Evolutionary conservation across 768 basidiomycete species (phyloP).

Genomic region (Suillus placidus): DNA sequence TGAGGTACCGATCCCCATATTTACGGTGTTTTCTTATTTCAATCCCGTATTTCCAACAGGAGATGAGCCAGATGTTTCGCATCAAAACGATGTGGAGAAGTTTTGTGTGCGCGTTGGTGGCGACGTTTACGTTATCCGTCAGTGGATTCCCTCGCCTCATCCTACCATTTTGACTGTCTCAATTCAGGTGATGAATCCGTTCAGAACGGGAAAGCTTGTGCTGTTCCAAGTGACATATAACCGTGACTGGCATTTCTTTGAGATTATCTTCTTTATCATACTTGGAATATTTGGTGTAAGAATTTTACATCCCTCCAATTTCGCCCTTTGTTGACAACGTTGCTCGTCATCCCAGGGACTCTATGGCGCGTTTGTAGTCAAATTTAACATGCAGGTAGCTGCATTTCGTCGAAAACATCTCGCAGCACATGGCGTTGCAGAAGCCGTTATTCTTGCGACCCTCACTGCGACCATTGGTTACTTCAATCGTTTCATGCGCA

Average conservation of each 20-base stretch:
- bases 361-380: slow-evolving; percentile 96
- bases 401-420: slow-evolving; percentile 93
- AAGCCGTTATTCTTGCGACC: slow-evolving; percentile 85
- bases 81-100: slow-evolving; percentile 99
- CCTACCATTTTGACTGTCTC: slow-evolving; percentile 19
- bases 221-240: slow-evolving; percentile 98
- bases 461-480: slow-evolving; percentile 92
- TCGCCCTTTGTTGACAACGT: slow-evolving; percentile 11
- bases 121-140: slow-evolving; percentile 94
- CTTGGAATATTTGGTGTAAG: slow-evolving; percentile 94
- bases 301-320: background rate
- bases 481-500: slow-evolving; percentile 90
- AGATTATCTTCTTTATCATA: slow-evolving; percentile 94
- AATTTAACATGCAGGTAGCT: slow-evolving; percentile 94
- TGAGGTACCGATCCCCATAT: slow-evolving; percentile 56
- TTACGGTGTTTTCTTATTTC: background rate
- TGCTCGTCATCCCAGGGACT: slow-evolving; percentile 63
- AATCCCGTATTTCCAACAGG: slow-evolving; percentile 48
- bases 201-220: slow-evolving; percentile 96
- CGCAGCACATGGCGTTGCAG: slow-evolving; percentile 78
- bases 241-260: slow-evolving; percentile 99
- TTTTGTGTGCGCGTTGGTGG: slow-evolving; percentile 96
- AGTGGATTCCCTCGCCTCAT: slow-evolving; percentile 38
- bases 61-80: slow-evolving; percentile 98
- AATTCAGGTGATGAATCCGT: slow-evolving; percentile 92